Evolutionary conservation across 2,329 filamentous ascomycete species (phyloP), one percentile per base, ranked within the genome.

Genomic region (Aspergillus jensenii): DNA sequence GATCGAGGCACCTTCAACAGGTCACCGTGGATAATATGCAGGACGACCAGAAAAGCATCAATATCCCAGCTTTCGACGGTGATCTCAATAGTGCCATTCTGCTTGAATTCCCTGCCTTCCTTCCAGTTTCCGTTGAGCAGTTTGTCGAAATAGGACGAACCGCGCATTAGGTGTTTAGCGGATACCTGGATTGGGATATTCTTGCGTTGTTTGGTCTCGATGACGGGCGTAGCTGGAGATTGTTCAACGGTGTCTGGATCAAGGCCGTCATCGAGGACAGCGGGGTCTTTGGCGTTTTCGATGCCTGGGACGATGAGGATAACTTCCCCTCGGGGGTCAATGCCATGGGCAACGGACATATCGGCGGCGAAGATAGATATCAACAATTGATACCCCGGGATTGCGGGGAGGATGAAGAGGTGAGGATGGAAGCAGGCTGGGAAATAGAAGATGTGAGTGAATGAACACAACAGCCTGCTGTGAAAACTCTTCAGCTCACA

Each of bases 281-380:
- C 12, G 35, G 12, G 4, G 5, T 12, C 5, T n/a, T 39, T 9
- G 35, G 11, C 9, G 41, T 44, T 23, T 25, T 55, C 51, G 9
- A 46, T 31, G 41, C 51, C 33, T 12, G 25, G 19, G 12, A 59
- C 19, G 37, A 15, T 31, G 15, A 59, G 35, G 3, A 33, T 45
- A 5, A 59, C 56, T 3, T 59, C 39, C 9, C 56, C 52, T 4
- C 46, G n/a, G 35, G 51, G 45, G 17, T 51, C 52, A 14, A 59
- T 43, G 6, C 43, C 44, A 40, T 59, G 52, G 15, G 2, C 21
- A n/a, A 41, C 39, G 1, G 39, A 17, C 39, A 41, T 41, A n/a
- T 17, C 17, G 7, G 39, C 3, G 6, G 15, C 39, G 3, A 2
- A 7, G 23, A 25, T 6, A 7, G 7, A 25, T 25, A 2, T 0